These are phyloP conservation scores for Blastomyces parvus DNA, from an alignment of 2,329 filamentous ascomycete species.

Conservation along the genomic window DNA sequence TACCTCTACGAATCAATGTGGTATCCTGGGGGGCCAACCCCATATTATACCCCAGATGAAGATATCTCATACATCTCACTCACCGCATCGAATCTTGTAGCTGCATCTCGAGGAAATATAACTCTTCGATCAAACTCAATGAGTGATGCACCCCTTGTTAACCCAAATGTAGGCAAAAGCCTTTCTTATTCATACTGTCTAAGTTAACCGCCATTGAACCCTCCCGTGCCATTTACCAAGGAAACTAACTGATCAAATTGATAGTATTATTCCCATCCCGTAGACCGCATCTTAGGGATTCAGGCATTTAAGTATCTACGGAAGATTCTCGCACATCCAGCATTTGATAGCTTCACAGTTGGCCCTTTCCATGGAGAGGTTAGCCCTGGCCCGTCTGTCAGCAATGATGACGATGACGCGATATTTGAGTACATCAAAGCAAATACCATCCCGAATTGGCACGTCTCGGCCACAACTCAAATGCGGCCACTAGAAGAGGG, in stretches of 20 bases:
- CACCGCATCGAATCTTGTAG: slow-evolving; percentile 23
- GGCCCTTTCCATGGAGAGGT: slow-evolving; percentile 19
- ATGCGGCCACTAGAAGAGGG: slow-evolving; percentile 15
- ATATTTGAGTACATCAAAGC: slow-evolving; percentile 19
- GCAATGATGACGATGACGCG: slow-evolving; percentile 18
- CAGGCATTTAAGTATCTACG: slow-evolving; percentile 21
- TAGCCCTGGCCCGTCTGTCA: slow-evolving; percentile 17
- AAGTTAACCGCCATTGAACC: not conserved
- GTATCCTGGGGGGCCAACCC: slow-evolving; percentile 20
- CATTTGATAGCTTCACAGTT: slow-evolving; percentile 14
- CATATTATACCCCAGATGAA: slow-evolving; percentile 15
- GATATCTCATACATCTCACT: slow-evolving; percentile 29
- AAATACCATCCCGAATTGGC: slow-evolving; percentile 14
- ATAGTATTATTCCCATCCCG: slow-evolving; percentile 15
- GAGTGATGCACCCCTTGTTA: slow-evolving; percentile 14
- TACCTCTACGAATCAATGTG: slow-evolving; percentile 20
- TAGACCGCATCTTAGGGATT: slow-evolving; percentile 17
- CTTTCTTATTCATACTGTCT: not conserved
- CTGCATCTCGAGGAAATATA: slow-evolving; percentile 16
- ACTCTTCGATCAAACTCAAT: slow-evolving; percentile 14
- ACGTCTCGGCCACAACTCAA: slow-evolving; percentile 10
- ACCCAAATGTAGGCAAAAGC: slow-evolving; percentile 13
- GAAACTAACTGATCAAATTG: not conserved
- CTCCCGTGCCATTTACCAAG: not conserved
- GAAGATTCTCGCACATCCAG: slow-evolving; percentile 18